A percentile compares a stretch with the other conserved stretches of the same genome.
Evolutionary conservation across 345 rosid genomes (phyloP).

Genomic region (Rubroshorea leprosula): DNA sequence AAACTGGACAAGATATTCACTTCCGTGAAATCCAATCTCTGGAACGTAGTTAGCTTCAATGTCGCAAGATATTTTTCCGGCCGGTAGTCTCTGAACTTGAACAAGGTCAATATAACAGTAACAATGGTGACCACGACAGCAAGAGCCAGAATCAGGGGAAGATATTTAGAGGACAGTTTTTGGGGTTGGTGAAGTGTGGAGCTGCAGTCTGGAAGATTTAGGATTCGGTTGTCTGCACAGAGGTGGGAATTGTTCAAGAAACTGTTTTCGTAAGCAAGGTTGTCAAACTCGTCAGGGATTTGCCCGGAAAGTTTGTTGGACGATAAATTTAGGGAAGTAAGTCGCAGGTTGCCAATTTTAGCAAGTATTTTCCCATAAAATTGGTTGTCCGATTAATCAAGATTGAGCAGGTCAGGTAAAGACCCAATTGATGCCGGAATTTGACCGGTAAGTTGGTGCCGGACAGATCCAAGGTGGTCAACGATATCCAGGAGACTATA

Average conservation of each 20-base stretch:
- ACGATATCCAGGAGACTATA: no score
- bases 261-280: no score
- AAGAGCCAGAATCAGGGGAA: slow-evolving; percentile 42
- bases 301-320: slow-evolving; percentile 64
- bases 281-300: no score
- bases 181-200: no score
- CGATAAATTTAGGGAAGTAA: slow-evolving; percentile 49
- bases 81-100: slow-evolving; percentile 38
- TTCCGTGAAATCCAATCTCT: no score
- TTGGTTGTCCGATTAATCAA: slow-evolving; percentile 64
- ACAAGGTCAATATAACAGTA: slow-evolving; percentile 25
- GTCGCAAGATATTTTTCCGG: slow-evolving; percentile 41
- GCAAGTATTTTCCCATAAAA: slow-evolving; percentile 64
- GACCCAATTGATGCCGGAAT: slow-evolving; percentile 59
- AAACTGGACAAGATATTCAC: no score
- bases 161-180: no score
- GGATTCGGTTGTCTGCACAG: no score
- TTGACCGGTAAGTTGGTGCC: slow-evolving; percentile 58
- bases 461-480: slow-evolving; percentile 47
- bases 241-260: slow-evolving; percentile 64
- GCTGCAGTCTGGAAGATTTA: no score
- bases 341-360: slow-evolving; percentile 42
- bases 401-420: no score
- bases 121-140: slow-evolving; percentile 28
- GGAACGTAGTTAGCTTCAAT: no score